Conservation (phyloP, 768 basidiomycete species). For the Amanita exitialis region DNA sequence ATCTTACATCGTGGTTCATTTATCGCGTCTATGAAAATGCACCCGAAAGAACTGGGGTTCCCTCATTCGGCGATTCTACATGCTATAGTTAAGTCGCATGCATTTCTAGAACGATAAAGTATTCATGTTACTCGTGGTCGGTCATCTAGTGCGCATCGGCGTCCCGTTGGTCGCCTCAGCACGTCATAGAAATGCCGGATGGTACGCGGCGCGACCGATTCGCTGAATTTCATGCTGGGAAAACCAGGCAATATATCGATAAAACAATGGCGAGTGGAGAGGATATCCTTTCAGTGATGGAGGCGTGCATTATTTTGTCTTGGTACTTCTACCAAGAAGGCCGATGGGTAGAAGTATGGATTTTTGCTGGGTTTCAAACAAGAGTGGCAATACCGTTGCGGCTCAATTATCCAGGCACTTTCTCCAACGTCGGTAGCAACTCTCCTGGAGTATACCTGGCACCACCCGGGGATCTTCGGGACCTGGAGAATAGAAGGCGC, state of each 20-base stretch:
- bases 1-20: slow-evolving; percentile 79
- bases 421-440: slow-evolving; percentile 52
- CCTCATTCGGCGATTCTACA: slow-evolving; percentile 87
- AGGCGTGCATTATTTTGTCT: slow-evolving; percentile 76
- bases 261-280: slow-evolving; percentile 84
- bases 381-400: slow-evolving; percentile 75
- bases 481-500: slow-evolving; percentile 68
- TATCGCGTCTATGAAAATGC: slow-evolving; percentile 66
- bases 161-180: slow-evolving; percentile 73
- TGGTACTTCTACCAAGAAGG: slow-evolving; percentile 93
- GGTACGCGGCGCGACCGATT: slow-evolving; percentile 77
- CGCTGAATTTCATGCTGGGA: slow-evolving; percentile 79
- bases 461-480: slow-evolving; percentile 65
- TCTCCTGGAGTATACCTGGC: slow-evolving; percentile 75
- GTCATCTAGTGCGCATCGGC: slow-evolving; percentile 64
- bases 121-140: neutral
- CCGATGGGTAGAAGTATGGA: slow-evolving; percentile 87
- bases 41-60: slow-evolving; percentile 74
- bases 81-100: slow-evolving; percentile 57
- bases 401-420: slow-evolving; percentile 81
- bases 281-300: slow-evolving; percentile 80
- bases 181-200: slow-evolving; percentile 56
- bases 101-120: slow-evolving; percentile 10
- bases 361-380: slow-evolving; percentile 79
- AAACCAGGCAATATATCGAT: slow-evolving; percentile 83